Evolutionary conservation across 495 filamentous ascomycete genomes (phyloP).

Genomic region (Beverwykella pulmonaria): DNA sequence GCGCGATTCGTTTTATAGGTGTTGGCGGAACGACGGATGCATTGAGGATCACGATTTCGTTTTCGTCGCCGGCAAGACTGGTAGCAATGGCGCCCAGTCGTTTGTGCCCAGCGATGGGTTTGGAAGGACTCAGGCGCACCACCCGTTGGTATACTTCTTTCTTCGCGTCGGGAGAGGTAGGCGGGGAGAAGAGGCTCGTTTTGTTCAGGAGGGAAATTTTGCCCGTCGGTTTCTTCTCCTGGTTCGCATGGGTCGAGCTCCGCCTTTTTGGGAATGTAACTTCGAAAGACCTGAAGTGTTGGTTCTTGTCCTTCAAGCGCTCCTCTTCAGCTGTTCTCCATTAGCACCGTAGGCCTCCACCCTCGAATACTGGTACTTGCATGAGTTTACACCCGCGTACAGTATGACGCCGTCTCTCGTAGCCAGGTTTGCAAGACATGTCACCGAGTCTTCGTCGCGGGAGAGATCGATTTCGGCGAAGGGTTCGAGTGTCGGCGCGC

Average conservation of each 20-base stretch:
- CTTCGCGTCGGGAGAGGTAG: slow-evolving; percentile 47
- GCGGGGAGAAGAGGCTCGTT: slow-evolving; percentile 62
- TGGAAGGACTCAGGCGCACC: slow-evolving; percentile 64
- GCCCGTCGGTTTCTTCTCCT: slow-evolving; percentile 49
- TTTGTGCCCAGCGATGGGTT: slow-evolving; percentile 39
- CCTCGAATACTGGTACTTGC: slow-evolving; percentile 31
- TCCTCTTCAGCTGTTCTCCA: slow-evolving; percentile 50
- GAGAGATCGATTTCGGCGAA: slow-evolving; percentile 78
- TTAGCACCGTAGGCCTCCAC: not conserved
- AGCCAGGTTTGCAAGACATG: slow-evolving; percentile 67
- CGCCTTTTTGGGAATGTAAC: slow-evolving; percentile 54
- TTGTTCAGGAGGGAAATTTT: slow-evolving; percentile 42
- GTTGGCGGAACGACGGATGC: slow-evolving; percentile 54
- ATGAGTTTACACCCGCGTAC: slow-evolving; percentile 75
- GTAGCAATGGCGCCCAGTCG: slow-evolving; percentile 75
- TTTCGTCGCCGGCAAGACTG: slow-evolving; percentile 67
- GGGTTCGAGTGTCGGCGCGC: slow-evolving; percentile 59
- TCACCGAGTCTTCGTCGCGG: slow-evolving; percentile 88
- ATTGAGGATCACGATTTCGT: slow-evolving; percentile 79
- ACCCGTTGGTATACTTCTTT: slow-evolving; percentile 79
- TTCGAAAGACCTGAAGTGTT: slow-evolving; percentile 82
- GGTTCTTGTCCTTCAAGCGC: slow-evolving; percentile 75
- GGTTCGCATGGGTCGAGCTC: slow-evolving; percentile 34
- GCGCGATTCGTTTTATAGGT: slow-evolving; percentile 65
- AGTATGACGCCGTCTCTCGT: slow-evolving; percentile 52